Evolutionary conservation across 202 grass and related monocot species (phyloP), one percentile per base, ranked within the genome.

Genomic region (Elaeis oleifera): DNA sequence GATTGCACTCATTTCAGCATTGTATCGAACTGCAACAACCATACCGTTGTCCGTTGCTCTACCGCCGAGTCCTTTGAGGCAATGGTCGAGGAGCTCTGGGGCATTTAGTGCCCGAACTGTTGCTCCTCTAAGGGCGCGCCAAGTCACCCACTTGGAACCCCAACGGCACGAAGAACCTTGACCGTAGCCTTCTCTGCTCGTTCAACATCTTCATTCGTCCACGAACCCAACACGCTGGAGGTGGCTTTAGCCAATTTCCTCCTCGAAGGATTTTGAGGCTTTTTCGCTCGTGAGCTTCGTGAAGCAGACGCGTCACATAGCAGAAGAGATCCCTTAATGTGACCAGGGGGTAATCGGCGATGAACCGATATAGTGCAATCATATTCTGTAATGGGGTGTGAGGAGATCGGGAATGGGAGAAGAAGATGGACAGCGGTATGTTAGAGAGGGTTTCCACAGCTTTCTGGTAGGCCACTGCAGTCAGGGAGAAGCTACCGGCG

Each of bases 41-140:
- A 70, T 74, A 69, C 77, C 84, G 70, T 97, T 72, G 60, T 76
- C 72, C 32, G 79, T 75, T 64, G 73, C 64, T 62, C 86, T 92
- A 8, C 94, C 88, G 53, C 74, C 63, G 16, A 99, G 8, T 56
- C 36, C 69, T 56, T 76, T 73, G 32, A 97, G 80, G 54, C 88
- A 89, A 61, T 82, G 79, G 69, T 97, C 94, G 58, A 92, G 74
- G 44, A 97, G 61, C 57, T 82, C 78, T 22, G 81, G 76, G 3
- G 88, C 74, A 53, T 65, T 17, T 59, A 85, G 68, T 23, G 84
- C 75, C 69, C 86, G 85, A 0, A 79, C 89, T 20, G 87, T 70
- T 32, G 94, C 94, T 39, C 94, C 88, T 59, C 83, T 74, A 19
- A 97, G 82, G 56, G 87, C 84, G 13, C 88, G 84, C 94, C 94